Base-by-base conservation (phyloP, 2,329 filamentous ascomycete species). In the Seiridium cupressi region DNA sequence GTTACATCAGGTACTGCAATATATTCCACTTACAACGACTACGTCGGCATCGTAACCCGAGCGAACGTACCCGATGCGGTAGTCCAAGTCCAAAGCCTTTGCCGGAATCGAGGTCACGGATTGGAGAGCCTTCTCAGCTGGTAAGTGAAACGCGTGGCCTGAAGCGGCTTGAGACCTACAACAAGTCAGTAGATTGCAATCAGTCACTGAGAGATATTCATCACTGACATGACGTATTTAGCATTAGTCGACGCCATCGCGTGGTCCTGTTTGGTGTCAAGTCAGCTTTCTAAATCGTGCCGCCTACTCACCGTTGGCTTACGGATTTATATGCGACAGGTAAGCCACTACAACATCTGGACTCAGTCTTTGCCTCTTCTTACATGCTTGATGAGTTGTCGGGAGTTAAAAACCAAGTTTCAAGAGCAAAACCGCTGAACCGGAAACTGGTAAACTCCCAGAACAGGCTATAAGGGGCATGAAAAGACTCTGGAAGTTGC, bases 31-130 rank as follows among this genome's bases (percentile, higher is more conserved):
- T 44, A 61, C 59, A 4, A 82, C 71, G 4, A 80, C 80, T 36
- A 83, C 64, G 60, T 83, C 80, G 11, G 79, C 81, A 65, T 83
- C 81, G 60, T 79, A 82, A 3, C 80, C 79, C 3, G 75, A 65
- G 11, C 73, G 73, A 7, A 70, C 70, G 60, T 76, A 80, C 3
- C 80, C 80, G 3, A 82, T 72, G 1, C 79, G 74, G 60, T 79
- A 69, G 49, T 74, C 74, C 34, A 79, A 70, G 40, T 77, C 74
- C 1, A 81, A 66, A 3, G 77, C 75, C 9, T 70, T 73, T 4
- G 80, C 79, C 3, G 80, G 79, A 1, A 79, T 70, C 3, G 77
- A 80, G 0, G 78, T 81, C 5, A 82, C 74, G 3, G 78, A 73
- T 56, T 76, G 73, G 11, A 81, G 61, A 18, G 79, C 77, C 44